phyloP scores from a whole-genome alignment of 257 asterid genomes.

The Fraxinus americana region DNA sequence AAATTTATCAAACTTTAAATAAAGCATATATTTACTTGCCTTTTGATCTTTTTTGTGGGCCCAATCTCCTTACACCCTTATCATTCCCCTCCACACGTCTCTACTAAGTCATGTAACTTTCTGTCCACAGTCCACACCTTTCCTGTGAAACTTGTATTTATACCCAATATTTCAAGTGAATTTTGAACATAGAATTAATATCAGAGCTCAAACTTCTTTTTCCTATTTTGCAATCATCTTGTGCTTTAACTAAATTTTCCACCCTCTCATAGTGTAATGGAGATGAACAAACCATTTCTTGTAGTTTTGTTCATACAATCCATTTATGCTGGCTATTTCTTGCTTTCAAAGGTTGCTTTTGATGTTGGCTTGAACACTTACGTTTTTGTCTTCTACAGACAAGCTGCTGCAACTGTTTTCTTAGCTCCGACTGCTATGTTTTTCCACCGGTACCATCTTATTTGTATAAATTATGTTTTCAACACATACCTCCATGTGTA shows the following conservation, averaged over 20 bases:
- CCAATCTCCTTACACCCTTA: not conserved
- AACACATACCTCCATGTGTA: not conserved
- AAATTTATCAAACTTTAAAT: no score
- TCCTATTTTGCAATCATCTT: not conserved
- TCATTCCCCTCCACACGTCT: not conserved
- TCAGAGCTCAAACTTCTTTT: not conserved
- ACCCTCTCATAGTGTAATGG: slow-evolving; percentile 26
- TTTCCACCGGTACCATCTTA: slow-evolving; percentile 45
- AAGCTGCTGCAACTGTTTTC: slow-evolving; percentile 77
- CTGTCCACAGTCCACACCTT: not conserved
- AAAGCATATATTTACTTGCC: not conserved
- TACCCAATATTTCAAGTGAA: not conserved
- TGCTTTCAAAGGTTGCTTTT: slow-evolving; percentile 79
- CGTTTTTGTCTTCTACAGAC: slow-evolving; percentile 83
- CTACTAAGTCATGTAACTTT: not conserved
- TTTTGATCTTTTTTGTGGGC: not conserved
- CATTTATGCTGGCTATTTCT: slow-evolving; percentile 73
- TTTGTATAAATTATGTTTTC: not conserved
- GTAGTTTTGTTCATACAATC: slow-evolving; percentile 53
- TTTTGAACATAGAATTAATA: not conserved
- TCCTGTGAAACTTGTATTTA: not conserved
- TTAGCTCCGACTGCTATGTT: slow-evolving; percentile 66
- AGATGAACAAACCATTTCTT: slow-evolving; percentile 38
- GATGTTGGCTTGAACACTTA: slow-evolving; percentile 81
- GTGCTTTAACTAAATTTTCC: not conserved